Evolutionary conservation across 345 rosid genomes (phyloP).

Genomic region (Aquilaria yunnanensis): DNA sequence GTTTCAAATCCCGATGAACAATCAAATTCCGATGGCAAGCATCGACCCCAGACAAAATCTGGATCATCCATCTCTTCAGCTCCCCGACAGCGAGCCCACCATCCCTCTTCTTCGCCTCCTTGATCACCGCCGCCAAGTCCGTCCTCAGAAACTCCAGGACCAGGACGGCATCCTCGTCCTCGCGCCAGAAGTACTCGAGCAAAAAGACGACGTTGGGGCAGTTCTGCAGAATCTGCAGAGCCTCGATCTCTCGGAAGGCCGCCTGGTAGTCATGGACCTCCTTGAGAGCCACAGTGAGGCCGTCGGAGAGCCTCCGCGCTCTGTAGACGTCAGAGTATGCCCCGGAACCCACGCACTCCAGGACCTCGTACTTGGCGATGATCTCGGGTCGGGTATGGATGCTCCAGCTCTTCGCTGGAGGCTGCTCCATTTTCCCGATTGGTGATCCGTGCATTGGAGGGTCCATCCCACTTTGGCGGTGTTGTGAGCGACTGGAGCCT

Average conservation of each 20-base stretch:
- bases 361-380: slow-evolving; percentile 74
- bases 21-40: slow-evolving; percentile 74
- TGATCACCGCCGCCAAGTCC: slow-evolving; percentile 61
- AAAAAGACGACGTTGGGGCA: slow-evolving; percentile 69
- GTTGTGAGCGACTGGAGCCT: too few relatives aligned
- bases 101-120: slow-evolving; percentile 43
- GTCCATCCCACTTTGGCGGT: too few relatives aligned
- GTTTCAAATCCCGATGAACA: slow-evolving; percentile 92
- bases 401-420: slow-evolving; percentile 87
- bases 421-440: slow-evolving; percentile 33
- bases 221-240: slow-evolving; percentile 59
- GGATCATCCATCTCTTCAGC: slow-evolving; percentile 91
- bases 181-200: slow-evolving; percentile 92
- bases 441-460: too few relatives aligned
- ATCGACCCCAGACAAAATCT: slow-evolving; percentile 71
- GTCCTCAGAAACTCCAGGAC: slow-evolving; percentile 81
- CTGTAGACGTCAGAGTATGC: slow-evolving; percentile 90
- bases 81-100: slow-evolving; percentile 45
- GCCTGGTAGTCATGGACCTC: slow-evolving; percentile 96
- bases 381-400: slow-evolving; percentile 87
- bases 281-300: slow-evolving; percentile 72
- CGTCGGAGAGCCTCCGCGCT: slow-evolving; percentile 73
- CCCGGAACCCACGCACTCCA: slow-evolving; percentile 85
- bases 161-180: slow-evolving; percentile 94
- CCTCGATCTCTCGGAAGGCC: slow-evolving; percentile 89